These are phyloP conservation scores for Globisporangium sylvaticum DNA, from an alignment of 352 stramenopile species.

Conservation along the genomic window DNA sequence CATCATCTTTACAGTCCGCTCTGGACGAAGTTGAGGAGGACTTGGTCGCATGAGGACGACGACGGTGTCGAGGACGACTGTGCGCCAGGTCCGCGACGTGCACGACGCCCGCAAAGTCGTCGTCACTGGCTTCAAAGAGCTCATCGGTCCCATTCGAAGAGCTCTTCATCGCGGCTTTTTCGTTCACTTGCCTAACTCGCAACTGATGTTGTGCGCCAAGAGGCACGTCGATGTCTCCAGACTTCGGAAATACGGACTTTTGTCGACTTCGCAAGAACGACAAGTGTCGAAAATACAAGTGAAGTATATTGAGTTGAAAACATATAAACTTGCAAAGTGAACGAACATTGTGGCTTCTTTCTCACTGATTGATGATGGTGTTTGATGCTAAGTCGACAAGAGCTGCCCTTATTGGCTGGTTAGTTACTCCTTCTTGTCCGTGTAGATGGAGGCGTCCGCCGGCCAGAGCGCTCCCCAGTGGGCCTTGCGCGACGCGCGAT, in stretches of 20 bases:
- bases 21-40: neutral
- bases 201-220: conserved; percentile 2
- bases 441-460: conserved; percentile 59
- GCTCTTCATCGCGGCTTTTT: neutral
- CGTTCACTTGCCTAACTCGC: no score
- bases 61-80: neutral
- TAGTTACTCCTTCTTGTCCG: conserved; percentile 31
- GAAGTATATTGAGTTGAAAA: neutral
- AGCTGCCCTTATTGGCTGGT: neutral
- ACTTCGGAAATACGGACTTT: neutral
- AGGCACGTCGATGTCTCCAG: conserved; percentile 3
- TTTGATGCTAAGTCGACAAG: neutral
- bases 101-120: neutral
- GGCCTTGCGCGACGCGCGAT: conserved; percentile 76
- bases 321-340: no score
- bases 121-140: neutral
- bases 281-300: neutral
- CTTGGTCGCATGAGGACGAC: neutral
- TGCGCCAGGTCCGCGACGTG: neutral
- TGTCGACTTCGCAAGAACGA: neutral
- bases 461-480: conserved; percentile 81
- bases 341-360: no score
- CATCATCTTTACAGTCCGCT: neutral
- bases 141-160: neutral
- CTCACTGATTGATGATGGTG: no score